These are phyloP conservation scores for Diaporthe capsici DNA, from an alignment of 2,329 filamentous ascomycete species.

Conservation along the genomic window DNA sequence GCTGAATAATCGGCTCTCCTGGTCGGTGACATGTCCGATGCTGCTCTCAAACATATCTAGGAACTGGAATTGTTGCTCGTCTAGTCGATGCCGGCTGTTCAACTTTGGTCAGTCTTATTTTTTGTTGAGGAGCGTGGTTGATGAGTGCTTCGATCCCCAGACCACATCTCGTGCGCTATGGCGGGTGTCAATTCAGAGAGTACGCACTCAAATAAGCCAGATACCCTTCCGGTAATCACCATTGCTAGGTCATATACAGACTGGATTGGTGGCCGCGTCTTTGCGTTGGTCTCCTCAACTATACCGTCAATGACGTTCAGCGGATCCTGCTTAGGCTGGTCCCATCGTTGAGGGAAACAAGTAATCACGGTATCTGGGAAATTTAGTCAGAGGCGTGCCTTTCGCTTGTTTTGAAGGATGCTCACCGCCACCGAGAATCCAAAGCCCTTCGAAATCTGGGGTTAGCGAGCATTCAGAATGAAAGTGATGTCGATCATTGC, in stretches of 20 bases:
- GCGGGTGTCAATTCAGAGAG: neutral
- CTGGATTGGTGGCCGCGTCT: constrained; percentile 70
- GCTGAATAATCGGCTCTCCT: constrained; percentile 71
- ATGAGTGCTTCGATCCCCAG: neutral
- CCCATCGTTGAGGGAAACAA: constrained; percentile 70
- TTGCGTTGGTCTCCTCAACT: constrained; percentile 76
- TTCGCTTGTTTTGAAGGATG: neutral
- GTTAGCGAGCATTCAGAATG: neutral
- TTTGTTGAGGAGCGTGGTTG: neutral
- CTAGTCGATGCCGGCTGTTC: constrained; percentile 62
- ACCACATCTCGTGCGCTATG: neutral
- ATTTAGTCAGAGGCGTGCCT: neutral
- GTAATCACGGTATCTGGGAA: constrained; percentile 69
- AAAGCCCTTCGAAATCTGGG: constrained; percentile 58
- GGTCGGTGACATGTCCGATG: constrained; percentile 68
- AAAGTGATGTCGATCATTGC: neutral
- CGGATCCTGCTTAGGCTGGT: constrained; percentile 73
- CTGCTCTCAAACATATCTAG: constrained; percentile 77
- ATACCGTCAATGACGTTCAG: constrained; percentile 74
- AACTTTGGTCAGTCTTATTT: neutral
- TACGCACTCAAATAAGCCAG: constrained; percentile 67
- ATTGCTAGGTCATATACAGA: constrained; percentile 75
- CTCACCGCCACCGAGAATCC: constrained; percentile 64
- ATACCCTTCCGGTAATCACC: constrained; percentile 72
- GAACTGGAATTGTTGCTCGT: constrained; percentile 74